phyloP scores from a whole-genome alignment of 108 stramenopile species.

The Chaetoceros tenuissimus region DNA sequence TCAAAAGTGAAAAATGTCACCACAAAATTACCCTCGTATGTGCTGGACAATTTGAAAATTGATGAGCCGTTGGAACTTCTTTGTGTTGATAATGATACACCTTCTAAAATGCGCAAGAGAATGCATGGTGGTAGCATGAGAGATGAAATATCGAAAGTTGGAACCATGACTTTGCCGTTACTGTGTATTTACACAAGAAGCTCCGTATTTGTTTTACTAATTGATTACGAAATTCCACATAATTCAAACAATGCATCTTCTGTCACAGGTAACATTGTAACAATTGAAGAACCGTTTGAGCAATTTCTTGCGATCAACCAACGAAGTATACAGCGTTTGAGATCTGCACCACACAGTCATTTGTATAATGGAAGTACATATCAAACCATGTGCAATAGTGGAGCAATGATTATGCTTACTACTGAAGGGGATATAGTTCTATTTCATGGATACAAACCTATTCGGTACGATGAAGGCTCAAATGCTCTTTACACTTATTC shows the following conservation, averaged over 20 bases:
- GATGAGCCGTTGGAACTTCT: background rate
- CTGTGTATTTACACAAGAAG: constrained; percentile 61
- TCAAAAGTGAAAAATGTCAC: background rate
- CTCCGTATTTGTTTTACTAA: constrained; percentile 50
- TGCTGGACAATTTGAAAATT: background rate
- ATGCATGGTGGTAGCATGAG: background rate
- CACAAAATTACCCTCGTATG: background rate
- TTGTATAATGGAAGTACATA: constrained; percentile 14
- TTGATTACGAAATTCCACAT: constrained; percentile 20
- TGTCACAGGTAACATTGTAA: constrained; percentile 15
- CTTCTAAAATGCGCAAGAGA: background rate
- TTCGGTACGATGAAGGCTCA: constrained; percentile 5
- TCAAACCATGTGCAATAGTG: constrained; percentile 22
- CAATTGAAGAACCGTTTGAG: constrained; percentile 52
- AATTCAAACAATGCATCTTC: constrained; percentile 1
- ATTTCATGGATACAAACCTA: constrained; percentile 26
- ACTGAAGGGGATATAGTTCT: constrained; percentile 5
- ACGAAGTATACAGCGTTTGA: constrained; percentile 42
- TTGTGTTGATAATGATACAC: background rate
- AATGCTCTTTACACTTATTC: constrained; percentile 13
- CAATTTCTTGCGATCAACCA: constrained; percentile 21
- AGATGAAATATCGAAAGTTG: too few species aligned
- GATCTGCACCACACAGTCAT: constrained; percentile 41
- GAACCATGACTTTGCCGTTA: constrained; percentile 20
- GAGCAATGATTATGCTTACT: constrained; percentile 35